phyloP scores from a whole-genome alignment of 192 early-diverging fungal genomes.

The Spinellus fusiger region DNA sequence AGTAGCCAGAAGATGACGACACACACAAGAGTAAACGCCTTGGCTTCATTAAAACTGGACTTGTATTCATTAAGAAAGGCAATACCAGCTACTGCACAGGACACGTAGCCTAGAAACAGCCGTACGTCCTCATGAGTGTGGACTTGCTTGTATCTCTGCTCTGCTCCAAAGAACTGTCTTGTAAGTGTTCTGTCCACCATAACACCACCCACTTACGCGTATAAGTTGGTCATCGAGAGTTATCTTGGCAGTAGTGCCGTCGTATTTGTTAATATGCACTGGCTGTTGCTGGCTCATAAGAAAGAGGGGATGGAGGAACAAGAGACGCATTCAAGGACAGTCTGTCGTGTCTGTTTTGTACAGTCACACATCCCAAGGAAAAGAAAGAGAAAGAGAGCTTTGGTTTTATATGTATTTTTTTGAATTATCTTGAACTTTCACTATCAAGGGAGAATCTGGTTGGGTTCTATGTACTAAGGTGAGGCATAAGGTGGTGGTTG shows the following conservation, averaged over 20 bases:
- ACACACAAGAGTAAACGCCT: conserved; percentile 54
- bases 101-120: conserved; percentile 73
- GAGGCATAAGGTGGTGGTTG: not conserved
- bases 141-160: conserved; percentile 57
- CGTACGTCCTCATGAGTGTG: conserved; percentile 79
- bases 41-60: conserved; percentile 56
- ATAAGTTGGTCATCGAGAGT: conserved; percentile 60
- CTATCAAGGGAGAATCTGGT: not conserved
- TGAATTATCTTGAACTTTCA: not conserved
- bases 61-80: conserved; percentile 66
- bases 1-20: conserved; percentile 45
- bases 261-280: conserved; percentile 35
- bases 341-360: too few relatives aligned
- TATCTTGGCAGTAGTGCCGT: conserved; percentile 48
- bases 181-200: not conserved
- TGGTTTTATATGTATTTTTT: too few relatives aligned
- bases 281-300: too few relatives aligned
- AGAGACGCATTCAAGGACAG: too few relatives aligned
- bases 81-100: conserved; percentile 65
- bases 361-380: too few relatives aligned
- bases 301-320: too few relatives aligned
- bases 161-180: conserved; percentile 38
- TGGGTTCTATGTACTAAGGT: not conserved
- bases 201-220: conserved; percentile 29
- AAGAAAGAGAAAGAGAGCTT: too few relatives aligned